Evolutionary conservation across 2,329 filamentous ascomycete species (phyloP).

Genomic region (Podosphaera xanthii): DNA sequence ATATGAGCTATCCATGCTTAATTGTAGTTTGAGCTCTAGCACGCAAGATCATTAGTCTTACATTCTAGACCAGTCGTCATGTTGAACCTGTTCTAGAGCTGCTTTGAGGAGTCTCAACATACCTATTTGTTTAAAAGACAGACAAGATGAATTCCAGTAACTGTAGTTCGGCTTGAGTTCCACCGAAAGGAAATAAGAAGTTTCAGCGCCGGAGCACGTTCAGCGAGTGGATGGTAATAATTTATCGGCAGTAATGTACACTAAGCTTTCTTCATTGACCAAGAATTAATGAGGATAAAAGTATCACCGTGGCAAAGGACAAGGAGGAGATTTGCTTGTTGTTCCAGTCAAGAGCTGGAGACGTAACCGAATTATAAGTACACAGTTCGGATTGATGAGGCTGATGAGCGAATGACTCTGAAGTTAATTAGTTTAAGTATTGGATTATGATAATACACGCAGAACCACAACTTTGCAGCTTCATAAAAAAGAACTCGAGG

Average conservation of each 20-base stretch:
- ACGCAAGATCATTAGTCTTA: background rate
- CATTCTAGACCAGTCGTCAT: too few species aligned
- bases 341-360: background rate
- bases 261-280: background rate
- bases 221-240: background rate
- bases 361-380: background rate
- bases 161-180: background rate
- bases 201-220: background rate
- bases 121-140: background rate
- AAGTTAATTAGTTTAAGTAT: background rate
- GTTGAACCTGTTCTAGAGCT: too few species aligned
- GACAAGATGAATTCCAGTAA: background rate
- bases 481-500: background rate
- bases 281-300: background rate
- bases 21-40: background rate
- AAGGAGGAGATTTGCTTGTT: background rate
- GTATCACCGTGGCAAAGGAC: background rate
- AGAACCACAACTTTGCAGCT: background rate
- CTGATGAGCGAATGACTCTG: background rate
- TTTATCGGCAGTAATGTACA: background rate
- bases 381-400: background rate
- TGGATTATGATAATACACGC: background rate
- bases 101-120: background rate
- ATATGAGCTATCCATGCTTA: constrained; percentile 16
- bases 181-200: background rate